A percentile compares a stretch with the other conserved stretches of the same genome.
Evolutionary conservation across 352 stramenopile species (phyloP).

Genomic region (Aphanomyces euteiches): DNA sequence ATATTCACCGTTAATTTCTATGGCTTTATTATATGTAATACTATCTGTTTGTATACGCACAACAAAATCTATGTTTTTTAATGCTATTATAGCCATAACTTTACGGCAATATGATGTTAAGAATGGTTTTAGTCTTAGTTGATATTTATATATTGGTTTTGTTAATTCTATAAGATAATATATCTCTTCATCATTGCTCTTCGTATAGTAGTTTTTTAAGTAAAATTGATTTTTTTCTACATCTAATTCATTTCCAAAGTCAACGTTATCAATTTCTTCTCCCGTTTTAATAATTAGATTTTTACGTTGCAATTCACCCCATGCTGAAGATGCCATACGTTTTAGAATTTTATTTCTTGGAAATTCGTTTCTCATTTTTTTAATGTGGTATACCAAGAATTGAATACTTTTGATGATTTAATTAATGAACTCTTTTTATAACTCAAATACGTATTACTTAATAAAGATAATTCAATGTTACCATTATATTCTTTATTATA

Average conservation of each 20-base stretch:
- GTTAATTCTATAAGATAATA: neutral
- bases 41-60: neutral
- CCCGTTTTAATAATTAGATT: neutral
- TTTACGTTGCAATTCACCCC: neutral
- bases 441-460: too few species aligned
- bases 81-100: constrained; percentile 2
- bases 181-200: neutral
- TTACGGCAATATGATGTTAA: too few species aligned
- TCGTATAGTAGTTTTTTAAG: neutral
- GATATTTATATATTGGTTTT: constrained; percentile 21
- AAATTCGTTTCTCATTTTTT: constrained; percentile 4
- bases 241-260: neutral
- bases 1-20: constrained; percentile 12
- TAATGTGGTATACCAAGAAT: neutral
- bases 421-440: too few species aligned
- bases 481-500: too few species aligned
- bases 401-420: too few species aligned
- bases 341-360: neutral
- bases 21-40: constrained; percentile 25
- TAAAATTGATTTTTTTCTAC: neutral
- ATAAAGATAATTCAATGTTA: too few species aligned
- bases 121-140: neutral
- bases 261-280: neutral
- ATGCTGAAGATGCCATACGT: neutral
- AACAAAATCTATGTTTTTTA: constrained; percentile 11